Evolutionary conservation across 805 yeast species (phyloP).

Genomic region (Lachancea mirantina): DNA sequence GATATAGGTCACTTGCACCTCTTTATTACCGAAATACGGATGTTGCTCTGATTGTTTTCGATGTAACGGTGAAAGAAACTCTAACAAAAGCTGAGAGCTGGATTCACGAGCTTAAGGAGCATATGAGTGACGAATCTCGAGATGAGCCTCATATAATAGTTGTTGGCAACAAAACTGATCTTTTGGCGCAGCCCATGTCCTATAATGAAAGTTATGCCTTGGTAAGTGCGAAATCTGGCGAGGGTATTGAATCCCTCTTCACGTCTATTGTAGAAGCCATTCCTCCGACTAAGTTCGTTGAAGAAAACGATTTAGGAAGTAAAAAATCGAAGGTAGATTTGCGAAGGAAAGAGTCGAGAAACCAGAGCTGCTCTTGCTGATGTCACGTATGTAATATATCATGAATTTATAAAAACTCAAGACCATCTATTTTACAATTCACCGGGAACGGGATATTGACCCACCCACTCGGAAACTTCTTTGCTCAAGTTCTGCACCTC

Average conservation of each 20-base stretch:
- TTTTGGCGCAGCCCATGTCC: conserved; percentile 42
- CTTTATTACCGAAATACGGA: conserved; percentile 80
- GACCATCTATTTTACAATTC: conserved; percentile 40
- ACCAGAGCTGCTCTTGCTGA: too few relatives aligned
- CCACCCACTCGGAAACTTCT: conserved; percentile 68
- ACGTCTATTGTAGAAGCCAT: conserved; percentile 38
- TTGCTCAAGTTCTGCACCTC: conserved; percentile 54
- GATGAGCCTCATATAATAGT: conserved; percentile 56
- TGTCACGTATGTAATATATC: too few relatives aligned
- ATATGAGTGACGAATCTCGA: conserved; percentile 38
- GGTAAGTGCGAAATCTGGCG: conserved; percentile 51
- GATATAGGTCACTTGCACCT: conserved; percentile 71
- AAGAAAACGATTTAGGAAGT: not conserved
- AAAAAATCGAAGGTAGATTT: too few relatives aligned
- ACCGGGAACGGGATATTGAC: conserved; percentile 83
- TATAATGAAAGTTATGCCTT: conserved; percentile 36
- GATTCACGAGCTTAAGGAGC: conserved; percentile 59
- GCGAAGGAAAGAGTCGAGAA: too few relatives aligned
- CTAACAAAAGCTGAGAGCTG: conserved; percentile 64
- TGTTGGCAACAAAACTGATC: conserved; percentile 73
- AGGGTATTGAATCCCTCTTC: conserved; percentile 40
- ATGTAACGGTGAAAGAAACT: conserved; percentile 59
- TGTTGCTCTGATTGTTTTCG: conserved; percentile 74
- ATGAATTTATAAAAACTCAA: too few relatives aligned
- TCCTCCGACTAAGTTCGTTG: conserved; percentile 23